phyloP scores from a whole-genome alignment of 306 rosid species.

The Oxytropis ochrocephala region DNA sequence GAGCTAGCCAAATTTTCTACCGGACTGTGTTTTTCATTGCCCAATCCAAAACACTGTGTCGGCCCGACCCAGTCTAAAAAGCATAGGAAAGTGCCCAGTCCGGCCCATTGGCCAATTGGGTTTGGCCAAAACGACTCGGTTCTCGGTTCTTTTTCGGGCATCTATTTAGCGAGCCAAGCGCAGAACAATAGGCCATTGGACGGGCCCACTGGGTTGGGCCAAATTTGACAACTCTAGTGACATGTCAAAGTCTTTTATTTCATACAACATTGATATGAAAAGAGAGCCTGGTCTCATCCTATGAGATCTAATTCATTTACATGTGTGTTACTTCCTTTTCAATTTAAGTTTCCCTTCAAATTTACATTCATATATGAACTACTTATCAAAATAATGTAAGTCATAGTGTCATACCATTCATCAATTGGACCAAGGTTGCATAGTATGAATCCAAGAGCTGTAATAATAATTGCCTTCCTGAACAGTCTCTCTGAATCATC shows the following conservation, averaged over 20 bases:
- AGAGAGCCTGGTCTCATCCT: not conserved
- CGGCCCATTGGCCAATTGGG: too few relatives aligned
- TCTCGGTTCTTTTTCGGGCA: too few relatives aligned
- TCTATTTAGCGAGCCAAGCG: too few relatives aligned
- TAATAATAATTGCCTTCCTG: conserved; percentile 60
- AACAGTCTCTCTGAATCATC: conserved; percentile 55
- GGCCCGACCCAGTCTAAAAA: too few relatives aligned
- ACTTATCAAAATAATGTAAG: not conserved
- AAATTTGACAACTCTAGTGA: not conserved
- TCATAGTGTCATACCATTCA: conserved; percentile 58
- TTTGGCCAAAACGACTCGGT: too few relatives aligned
- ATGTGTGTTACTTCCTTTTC: not conserved
- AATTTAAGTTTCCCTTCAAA: not conserved
- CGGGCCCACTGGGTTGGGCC: too few relatives aligned
- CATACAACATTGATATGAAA: not conserved
- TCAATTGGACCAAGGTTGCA: conserved; percentile 77
- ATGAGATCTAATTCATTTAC: not conserved
- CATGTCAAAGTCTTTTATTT: not conserved
- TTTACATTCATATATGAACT: not conserved
- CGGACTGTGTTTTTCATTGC: too few relatives aligned
- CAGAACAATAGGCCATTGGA: too few relatives aligned
- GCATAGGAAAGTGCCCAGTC: too few relatives aligned
- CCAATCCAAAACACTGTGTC: too few relatives aligned
- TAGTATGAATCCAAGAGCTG: conserved; percentile 49
- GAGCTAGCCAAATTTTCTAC: too few relatives aligned